Conservation (phyloP, 192 early-diverging fungal genomes). For the Backusella liffmaniae region DNA sequence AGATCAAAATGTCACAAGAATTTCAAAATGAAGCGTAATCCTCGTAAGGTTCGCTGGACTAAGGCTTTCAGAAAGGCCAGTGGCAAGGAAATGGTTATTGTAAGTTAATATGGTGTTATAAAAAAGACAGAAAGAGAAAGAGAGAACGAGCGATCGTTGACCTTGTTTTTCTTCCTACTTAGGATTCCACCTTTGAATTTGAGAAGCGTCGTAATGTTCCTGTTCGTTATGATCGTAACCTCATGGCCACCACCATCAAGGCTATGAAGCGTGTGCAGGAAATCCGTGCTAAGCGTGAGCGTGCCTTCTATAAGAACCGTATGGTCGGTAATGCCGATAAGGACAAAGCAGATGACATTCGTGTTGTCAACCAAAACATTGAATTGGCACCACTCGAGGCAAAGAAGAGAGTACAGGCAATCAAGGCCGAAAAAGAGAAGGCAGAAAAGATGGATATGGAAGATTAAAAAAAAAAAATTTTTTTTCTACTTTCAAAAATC, state of each 20-base stretch:
- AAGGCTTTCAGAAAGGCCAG: slow-evolving; percentile 99
- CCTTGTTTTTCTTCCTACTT: neutral
- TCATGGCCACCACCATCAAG: slow-evolving; percentile 96
- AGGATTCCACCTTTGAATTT: slow-evolving; percentile 97
- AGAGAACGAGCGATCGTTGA: neutral
- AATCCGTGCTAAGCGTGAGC: slow-evolving; percentile 91
- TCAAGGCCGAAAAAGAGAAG: slow-evolving; percentile 53
- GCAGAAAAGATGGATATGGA: slow-evolving; percentile 67
- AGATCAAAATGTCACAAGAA: slow-evolving; percentile 99
- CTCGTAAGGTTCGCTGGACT: slow-evolving; percentile 99
- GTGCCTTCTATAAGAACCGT: slow-evolving; percentile 90
- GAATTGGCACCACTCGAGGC: slow-evolving; percentile 71
- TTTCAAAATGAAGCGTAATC: slow-evolving; percentile 99
- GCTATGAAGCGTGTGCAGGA: slow-evolving; percentile 98
- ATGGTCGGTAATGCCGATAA: slow-evolving; percentile 86
- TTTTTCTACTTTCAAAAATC: neutral
- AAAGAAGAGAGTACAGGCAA: slow-evolving; percentile 56
- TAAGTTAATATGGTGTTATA: slow-evolving; percentile 42
- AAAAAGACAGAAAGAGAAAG: neutral
- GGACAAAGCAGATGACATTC: slow-evolving; percentile 73
- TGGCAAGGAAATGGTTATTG: slow-evolving; percentile 99
- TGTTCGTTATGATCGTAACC: slow-evolving; percentile 94
- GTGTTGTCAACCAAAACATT: slow-evolving; percentile 82
- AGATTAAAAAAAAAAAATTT: slow-evolving; percentile 20
- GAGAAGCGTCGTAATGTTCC: slow-evolving; percentile 98